A percentile compares a stretch with the other conserved stretches of the same genome.
Conservation (phyloP, 2,329 filamentous ascomycete genomes). For the Aspergillus sclerotialis region DNA sequence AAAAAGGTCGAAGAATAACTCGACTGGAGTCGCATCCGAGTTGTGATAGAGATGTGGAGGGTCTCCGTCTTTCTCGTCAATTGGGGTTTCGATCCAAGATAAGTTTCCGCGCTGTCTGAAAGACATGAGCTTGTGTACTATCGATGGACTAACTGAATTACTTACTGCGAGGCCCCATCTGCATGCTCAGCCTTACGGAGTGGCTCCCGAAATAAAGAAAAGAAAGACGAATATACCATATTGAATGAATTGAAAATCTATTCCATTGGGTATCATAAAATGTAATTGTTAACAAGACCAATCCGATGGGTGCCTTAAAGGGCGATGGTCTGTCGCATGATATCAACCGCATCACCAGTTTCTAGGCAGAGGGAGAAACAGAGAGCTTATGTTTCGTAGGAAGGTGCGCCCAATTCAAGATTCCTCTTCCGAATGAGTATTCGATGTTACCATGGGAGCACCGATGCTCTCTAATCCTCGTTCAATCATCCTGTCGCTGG, state of each 20-base stretch:
- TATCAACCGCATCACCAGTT: not conserved
- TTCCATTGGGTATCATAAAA: conserved; percentile 14
- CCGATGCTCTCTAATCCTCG: conserved; percentile 34
- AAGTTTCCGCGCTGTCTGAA: conserved; percentile 13
- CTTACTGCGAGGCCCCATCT: conserved; percentile 16
- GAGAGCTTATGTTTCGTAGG: too few species aligned
- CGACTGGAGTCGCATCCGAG: conserved; percentile 48
- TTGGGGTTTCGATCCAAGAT: conserved; percentile 29
- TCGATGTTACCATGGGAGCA: conserved; percentile 19
- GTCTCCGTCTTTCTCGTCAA: conserved; percentile 18
- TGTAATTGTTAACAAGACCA: conserved; percentile 5
- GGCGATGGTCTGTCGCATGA: not conserved
- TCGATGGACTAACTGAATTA: not conserved
- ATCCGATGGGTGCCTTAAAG: conserved; percentile 9
- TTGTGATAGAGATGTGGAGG: conserved; percentile 33
- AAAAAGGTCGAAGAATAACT: conserved; percentile 56
- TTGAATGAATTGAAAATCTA: conserved; percentile 8
- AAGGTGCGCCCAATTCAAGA: conserved; percentile 8
- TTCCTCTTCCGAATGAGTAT: conserved; percentile 19
- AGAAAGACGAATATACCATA: conserved; percentile 22
- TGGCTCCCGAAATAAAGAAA: conserved; percentile 24
- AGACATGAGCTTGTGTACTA: conserved; percentile 1
- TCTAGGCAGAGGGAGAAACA: too few species aligned
- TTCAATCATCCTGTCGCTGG: conserved; percentile 20
- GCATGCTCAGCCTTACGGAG: conserved; percentile 10